Evolutionary conservation across 352 stramenopile genomes (phyloP).

Genomic region (Globisporangium rhizosaccharum): DNA sequence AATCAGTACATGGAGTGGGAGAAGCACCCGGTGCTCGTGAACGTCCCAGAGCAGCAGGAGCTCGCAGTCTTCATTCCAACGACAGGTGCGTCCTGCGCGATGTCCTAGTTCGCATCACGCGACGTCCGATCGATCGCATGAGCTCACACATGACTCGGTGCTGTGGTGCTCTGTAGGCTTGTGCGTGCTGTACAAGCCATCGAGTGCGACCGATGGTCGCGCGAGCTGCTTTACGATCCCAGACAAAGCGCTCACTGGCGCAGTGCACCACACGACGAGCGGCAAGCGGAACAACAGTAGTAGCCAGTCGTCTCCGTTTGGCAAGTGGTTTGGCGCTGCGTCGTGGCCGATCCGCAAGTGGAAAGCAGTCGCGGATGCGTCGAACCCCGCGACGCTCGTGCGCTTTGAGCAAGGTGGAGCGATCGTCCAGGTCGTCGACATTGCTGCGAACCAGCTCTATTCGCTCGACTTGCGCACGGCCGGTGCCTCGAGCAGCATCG

Average conservation of each 20-base stretch:
- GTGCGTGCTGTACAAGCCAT: slow-evolving; percentile 38
- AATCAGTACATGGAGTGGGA: slow-evolving; percentile 68
- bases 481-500: not conserved
- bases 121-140: too few relatives aligned
- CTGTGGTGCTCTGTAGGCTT: slow-evolving; percentile 19
- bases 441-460: slow-evolving; percentile 29
- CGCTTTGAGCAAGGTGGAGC: slow-evolving; percentile 48
- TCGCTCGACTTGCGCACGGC: slow-evolving; percentile 38
- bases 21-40: slow-evolving; percentile 38
- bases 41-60: slow-evolving; percentile 32
- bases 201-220: slow-evolving; percentile 30
- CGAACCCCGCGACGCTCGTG: slow-evolving; percentile 30
- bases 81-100: slow-evolving; percentile 21
- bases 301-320: slow-evolving; percentile 19
- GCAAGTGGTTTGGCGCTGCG: slow-evolving; percentile 34
- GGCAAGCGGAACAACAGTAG: not conserved
- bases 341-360: slow-evolving; percentile 19
- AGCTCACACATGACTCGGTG: not conserved
- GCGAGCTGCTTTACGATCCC: slow-evolving; percentile 49
- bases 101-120: not conserved
- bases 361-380: slow-evolving; percentile 8
- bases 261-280: slow-evolving; percentile 21
- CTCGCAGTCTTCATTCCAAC: slow-evolving; percentile 56
- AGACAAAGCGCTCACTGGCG: slow-evolving; percentile 42
- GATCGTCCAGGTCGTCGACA: slow-evolving; percentile 52